A percentile compares a stretch with the other conserved stretches of the same genome.
Conservation (phyloP, 768 basidiomycete species). For the Phlebiopsis gigantea region DNA sequence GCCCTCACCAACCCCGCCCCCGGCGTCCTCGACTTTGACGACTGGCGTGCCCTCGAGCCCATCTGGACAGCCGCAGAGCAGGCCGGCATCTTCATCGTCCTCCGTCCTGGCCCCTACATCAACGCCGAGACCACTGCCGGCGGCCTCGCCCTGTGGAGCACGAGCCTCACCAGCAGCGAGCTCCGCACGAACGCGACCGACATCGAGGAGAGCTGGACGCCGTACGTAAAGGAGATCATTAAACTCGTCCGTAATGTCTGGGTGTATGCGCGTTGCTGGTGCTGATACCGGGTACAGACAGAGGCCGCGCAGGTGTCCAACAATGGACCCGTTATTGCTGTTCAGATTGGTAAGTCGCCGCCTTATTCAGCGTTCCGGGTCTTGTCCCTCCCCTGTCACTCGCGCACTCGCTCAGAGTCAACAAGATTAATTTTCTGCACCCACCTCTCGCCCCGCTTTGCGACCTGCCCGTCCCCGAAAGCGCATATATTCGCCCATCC, state of each 20-base stretch:
- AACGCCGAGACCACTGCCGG: conserved; percentile 81
- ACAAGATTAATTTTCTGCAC: too few species aligned
- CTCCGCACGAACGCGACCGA: conserved; percentile 74
- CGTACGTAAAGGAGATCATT: conserved; percentile 66
- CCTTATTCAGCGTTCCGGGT: neutral
- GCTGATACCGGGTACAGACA: neutral
- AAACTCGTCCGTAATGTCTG: conserved; percentile 9
- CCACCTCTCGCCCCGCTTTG: too few species aligned
- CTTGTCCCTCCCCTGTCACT: too few species aligned
- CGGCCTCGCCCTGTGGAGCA: conserved; percentile 67
- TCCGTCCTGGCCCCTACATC: conserved; percentile 64
- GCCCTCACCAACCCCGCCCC: conserved; percentile 70
- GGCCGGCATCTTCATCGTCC: conserved; percentile 72
- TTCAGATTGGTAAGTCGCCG: conserved; percentile 45
- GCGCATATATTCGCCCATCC: too few species aligned
- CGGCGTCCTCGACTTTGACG: conserved; percentile 67
- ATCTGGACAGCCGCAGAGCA: conserved; percentile 70
- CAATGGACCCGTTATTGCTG: conserved; percentile 29
- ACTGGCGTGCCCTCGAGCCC: conserved; percentile 63
- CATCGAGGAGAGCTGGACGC: conserved; percentile 65
- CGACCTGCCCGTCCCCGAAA: too few species aligned
- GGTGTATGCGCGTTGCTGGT: neutral
- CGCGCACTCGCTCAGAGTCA: too few species aligned
- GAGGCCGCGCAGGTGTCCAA: conserved; percentile 33
- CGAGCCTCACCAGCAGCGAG: conserved; percentile 56